A percentile compares a stretch with the other conserved stretches of the same genome.
Evolutionary conservation across 2,329 filamentous ascomycete genomes (phyloP).

Genomic region (Trichoderma endophyticum): DNA sequence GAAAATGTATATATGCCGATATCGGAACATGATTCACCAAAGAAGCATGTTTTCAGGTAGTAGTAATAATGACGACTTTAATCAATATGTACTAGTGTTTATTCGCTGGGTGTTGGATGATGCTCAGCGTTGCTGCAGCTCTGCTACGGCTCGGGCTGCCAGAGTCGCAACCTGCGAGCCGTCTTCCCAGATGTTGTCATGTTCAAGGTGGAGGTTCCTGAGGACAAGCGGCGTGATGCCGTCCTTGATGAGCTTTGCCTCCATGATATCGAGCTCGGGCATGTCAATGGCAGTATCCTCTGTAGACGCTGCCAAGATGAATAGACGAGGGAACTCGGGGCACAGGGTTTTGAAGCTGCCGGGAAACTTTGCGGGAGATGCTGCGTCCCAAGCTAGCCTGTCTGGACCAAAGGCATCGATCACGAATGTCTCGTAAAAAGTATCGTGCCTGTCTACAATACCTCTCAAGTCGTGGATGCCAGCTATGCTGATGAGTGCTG

Average conservation of each 20-base stretch:
- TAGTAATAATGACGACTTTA: neutral
- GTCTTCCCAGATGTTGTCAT: slow-evolving; percentile 63
- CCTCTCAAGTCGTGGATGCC: slow-evolving; percentile 65
- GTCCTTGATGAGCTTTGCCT: slow-evolving; percentile 41
- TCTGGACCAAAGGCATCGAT: slow-evolving; percentile 58
- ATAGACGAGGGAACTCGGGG: slow-evolving; percentile 30
- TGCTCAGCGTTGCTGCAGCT: neutral
- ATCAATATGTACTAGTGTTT: neutral
- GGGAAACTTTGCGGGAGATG: slow-evolving; percentile 50
- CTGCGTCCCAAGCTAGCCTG: slow-evolving; percentile 48
- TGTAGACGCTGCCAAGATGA: slow-evolving; percentile 44
- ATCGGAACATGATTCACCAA: neutral
- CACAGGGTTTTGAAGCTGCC: slow-evolving; percentile 42
- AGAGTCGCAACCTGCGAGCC: slow-evolving; percentile 54
- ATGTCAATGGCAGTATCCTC: slow-evolving; percentile 52
- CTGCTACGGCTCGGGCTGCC: slow-evolving; percentile 30
- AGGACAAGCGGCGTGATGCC: slow-evolving; percentile 32
- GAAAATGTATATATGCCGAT: slow-evolving; percentile 1
- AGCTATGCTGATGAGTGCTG: slow-evolving; percentile 57
- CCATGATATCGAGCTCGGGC: slow-evolving; percentile 58
- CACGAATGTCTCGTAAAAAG: slow-evolving; percentile 56
- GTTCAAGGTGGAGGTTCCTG: slow-evolving; percentile 52
- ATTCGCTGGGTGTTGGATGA: neutral
- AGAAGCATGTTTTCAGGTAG: neutral
- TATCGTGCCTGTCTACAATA: slow-evolving; percentile 45